Evolutionary conservation across 83 land plant species (phyloP).

Genomic region (Diphasiastrum complanatum): DNA sequence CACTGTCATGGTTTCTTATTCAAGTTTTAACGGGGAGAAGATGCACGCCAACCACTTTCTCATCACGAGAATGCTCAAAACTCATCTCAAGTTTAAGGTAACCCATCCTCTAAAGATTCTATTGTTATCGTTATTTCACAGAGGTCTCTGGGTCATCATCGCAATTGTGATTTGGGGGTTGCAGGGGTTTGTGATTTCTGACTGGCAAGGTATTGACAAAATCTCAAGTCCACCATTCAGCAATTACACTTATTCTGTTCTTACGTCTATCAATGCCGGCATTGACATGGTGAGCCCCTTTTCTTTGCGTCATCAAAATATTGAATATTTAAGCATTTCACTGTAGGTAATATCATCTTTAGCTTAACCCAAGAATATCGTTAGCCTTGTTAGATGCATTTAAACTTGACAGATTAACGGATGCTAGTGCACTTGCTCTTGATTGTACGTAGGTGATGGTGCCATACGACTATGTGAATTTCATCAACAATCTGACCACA

Average conservation of each 20-base stretch:
- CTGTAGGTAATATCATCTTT: no score
- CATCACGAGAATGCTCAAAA: conserved; percentile 40
- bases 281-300: conserved; percentile 23
- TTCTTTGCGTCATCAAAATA: no score
- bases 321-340: no score
- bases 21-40: conserved; percentile 41
- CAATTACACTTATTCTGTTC: conserved; percentile 19
- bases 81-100: conserved; percentile 34
- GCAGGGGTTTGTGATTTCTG: conserved; percentile 29
- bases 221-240: conserved; percentile 7
- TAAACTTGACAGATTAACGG: no score
- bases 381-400: no score
- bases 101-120: conserved; percentile 9
- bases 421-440: neutral
- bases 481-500: conserved; percentile 42
- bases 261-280: conserved; percentile 15
- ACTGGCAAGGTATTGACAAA: conserved; percentile 23
- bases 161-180: neutral
- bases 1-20: neutral
- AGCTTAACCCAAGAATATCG: no score
- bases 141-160: neutral
- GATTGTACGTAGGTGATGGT: conserved; percentile 63
- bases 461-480: conserved; percentile 41
- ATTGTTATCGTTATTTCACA: neutral
- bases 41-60: conserved; percentile 47